phyloP scores from a whole-genome alignment of 148 eudicot genomes.

The Spergularia bocconei region DNA sequence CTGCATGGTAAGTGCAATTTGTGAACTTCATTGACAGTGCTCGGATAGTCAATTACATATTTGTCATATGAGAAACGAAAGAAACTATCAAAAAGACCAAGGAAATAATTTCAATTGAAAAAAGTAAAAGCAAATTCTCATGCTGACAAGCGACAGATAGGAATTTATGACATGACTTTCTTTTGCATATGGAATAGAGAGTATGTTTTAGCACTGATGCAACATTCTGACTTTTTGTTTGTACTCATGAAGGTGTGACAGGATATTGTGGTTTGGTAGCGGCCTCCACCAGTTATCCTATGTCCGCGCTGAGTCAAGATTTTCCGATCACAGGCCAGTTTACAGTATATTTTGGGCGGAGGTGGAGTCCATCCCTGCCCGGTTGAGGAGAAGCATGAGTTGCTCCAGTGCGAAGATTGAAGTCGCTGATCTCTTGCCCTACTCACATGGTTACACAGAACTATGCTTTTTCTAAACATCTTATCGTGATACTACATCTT shows the following conservation, averaged over 20 bases:
- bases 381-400: constrained; percentile 63
- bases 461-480: constrained; percentile 71
- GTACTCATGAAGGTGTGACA: constrained; percentile 64
- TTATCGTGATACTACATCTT: constrained; percentile 3
- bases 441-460: constrained; percentile 82
- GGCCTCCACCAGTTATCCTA: constrained; percentile 87
- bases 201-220: neutral
- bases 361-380: constrained; percentile 71
- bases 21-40: neutral
- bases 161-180: constrained; percentile 8
- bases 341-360: constrained; percentile 86
- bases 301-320: constrained; percentile 85
- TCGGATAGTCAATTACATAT: neutral
- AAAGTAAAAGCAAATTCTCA: neutral
- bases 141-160: neutral
- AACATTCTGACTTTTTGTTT: constrained; percentile 6
- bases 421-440: constrained; percentile 79
- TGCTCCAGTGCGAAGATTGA: constrained; percentile 67
- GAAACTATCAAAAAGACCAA: neutral
- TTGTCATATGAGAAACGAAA: constrained; percentile 11
- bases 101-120: neutral
- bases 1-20: constrained; percentile 73
- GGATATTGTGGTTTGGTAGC: constrained; percentile 78
- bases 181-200: neutral
- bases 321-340: constrained; percentile 91